Percentiles rank a stretch among this genome's conserved stretches.
phyloP scores from a whole-genome alignment of 2,329 filamentous ascomycete species.

The Dothiorella sarmentorum region DNA sequence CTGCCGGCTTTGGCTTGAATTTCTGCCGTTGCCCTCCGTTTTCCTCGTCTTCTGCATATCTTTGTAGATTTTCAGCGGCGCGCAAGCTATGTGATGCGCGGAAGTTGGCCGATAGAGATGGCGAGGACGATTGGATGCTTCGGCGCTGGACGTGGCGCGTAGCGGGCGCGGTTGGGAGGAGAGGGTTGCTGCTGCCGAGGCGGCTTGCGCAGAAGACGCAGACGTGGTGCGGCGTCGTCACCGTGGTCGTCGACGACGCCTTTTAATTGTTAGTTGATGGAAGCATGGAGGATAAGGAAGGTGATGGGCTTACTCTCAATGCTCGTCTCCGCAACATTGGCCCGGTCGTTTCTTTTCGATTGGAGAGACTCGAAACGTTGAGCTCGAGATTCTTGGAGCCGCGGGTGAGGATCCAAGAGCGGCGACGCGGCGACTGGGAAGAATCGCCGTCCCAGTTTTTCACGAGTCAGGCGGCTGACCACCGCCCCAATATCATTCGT shows the following conservation, averaged over 20 bases:
- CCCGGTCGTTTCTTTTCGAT: background rate
- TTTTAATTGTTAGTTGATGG: conserved; percentile 16
- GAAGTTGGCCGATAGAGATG: too few relatives aligned
- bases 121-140: conserved; percentile 21
- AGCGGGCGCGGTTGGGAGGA: conserved; percentile 16
- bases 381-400: background rate
- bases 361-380: background rate
- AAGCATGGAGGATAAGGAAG: background rate
- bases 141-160: conserved; percentile 28
- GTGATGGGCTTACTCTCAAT: background rate
- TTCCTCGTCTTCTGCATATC: too few relatives aligned
- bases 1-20: too few relatives aligned
- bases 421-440: background rate
- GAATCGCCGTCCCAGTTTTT: background rate
- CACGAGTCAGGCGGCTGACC: conserved; percentile 2
- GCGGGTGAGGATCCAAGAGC: background rate
- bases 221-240: conserved; percentile 35
- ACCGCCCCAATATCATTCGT: background rate
- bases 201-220: conserved; percentile 40
- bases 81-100: background rate
- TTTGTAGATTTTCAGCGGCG: too few relatives aligned
- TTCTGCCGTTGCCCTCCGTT: too few relatives aligned
- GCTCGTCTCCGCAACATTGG: conserved; percentile 13
- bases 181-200: conserved; percentile 25
- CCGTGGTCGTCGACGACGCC: conserved; percentile 33